Conservation (phyloP, 305 asterid species). For the Plantago coronopus region DNA sequence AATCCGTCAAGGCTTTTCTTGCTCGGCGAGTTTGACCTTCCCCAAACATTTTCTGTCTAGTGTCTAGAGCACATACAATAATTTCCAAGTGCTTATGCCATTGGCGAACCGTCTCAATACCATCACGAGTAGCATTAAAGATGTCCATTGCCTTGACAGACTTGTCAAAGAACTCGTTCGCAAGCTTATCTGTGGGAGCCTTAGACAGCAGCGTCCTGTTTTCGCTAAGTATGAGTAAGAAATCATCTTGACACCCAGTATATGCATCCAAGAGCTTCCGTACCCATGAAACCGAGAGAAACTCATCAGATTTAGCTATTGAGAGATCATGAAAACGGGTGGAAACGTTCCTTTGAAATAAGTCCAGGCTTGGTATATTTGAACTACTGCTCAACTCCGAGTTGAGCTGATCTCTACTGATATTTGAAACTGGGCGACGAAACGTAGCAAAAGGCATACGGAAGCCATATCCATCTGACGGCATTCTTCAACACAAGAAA, state of each 20-base stretch:
- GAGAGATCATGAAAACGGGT: constrained; percentile 55
- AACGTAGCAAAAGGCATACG: constrained; percentile 68
- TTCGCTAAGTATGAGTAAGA: constrained; percentile 36
- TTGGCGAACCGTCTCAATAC: constrained; percentile 60
- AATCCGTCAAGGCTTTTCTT: constrained; percentile 72
- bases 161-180: constrained; percentile 66
- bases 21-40: constrained; percentile 88
- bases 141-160: constrained; percentile 87
- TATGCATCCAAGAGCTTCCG: constrained; percentile 59
- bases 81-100: constrained; percentile 88
- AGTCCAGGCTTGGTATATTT: constrained; percentile 31
- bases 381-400: constrained; percentile 42
- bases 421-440: constrained; percentile 62
- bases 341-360: constrained; percentile 49
- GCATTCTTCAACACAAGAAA: constrained; percentile 42
- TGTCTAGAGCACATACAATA: constrained; percentile 53
- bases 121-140: constrained; percentile 87
- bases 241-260: constrained; percentile 53
- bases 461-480: constrained; percentile 56
- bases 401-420: constrained; percentile 53
- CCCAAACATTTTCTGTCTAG: constrained; percentile 34
- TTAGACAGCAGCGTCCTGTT: constrained; percentile 41
- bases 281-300: constrained; percentile 77
- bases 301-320: constrained; percentile 40
- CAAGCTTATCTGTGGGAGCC: constrained; percentile 54